Percentiles rank a stretch among this genome's conserved stretches.
Conservation (phyloP, 371 early-diverging fungal genomes). For the Mortierella sp. region DNA sequence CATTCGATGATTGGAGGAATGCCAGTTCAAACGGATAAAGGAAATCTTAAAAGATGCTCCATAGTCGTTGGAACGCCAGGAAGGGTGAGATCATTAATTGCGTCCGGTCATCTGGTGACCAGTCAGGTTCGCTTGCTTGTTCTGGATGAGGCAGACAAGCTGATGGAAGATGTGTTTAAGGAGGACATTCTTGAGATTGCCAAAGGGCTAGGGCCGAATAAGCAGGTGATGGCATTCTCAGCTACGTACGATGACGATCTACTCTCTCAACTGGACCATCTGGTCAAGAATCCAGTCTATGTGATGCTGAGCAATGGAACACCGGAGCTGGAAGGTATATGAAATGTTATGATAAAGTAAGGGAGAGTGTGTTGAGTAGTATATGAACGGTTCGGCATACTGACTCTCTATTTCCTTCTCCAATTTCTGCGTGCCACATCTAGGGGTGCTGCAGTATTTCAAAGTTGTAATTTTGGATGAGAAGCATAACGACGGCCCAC, state of each 20-base stretch:
- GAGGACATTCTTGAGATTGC: constrained; percentile 43
- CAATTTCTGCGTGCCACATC: neutral
- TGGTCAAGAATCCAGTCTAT: constrained; percentile 65
- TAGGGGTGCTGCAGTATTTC: constrained; percentile 72
- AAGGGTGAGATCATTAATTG: constrained; percentile 85
- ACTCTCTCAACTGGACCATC: constrained; percentile 50
- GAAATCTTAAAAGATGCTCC: constrained; percentile 74
- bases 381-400: neutral
- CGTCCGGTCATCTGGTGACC: constrained; percentile 71
- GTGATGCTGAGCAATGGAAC: constrained; percentile 70
- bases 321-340: constrained; percentile 68
- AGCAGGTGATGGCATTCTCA: constrained; percentile 73
- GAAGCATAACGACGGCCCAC: constrained; percentile 25
- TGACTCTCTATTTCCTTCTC: neutral
- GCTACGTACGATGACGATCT: constrained; percentile 72
- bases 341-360: neutral
- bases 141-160: constrained; percentile 96
- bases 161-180: constrained; percentile 72
- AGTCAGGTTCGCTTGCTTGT: constrained; percentile 84
- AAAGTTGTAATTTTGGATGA: constrained; percentile 41
- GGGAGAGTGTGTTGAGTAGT: neutral
- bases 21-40: constrained; percentile 75
- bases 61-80: constrained; percentile 95
- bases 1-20: constrained; percentile 93
- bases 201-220: constrained; percentile 38